Evolutionary conservation across 345 rosid species (phyloP), one percentile per base, ranked within the genome.

Genomic region (Sapria himalayana): DNA sequence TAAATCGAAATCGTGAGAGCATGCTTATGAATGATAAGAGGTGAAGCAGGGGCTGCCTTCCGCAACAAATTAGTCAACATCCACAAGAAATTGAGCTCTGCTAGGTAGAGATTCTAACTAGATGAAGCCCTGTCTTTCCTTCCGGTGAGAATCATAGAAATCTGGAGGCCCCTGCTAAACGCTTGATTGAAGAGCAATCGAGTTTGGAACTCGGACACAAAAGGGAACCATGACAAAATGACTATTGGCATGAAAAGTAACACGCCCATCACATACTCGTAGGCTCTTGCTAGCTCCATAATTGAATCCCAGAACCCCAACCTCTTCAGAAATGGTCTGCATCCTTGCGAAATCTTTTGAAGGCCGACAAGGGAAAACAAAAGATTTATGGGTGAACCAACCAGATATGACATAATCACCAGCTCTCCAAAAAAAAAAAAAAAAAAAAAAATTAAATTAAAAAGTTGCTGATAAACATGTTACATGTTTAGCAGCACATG

Each of bases 131-230:
- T 38, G 12, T 79, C 86, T 63, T 70, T 64, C 62, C 44, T 74
- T 9, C 95, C 71, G 0, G 73, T 40, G 0, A 70, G 79, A 70
- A 91, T 84, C 86, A 71, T 74, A 15, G 99, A 77, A 44, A 84
- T 91, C 63, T 75, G 92, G 37, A 89, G 71, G 48, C 99, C 95
- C 66, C 89, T 75, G 41, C 99, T 77, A 31, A 89, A 64, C 21
- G 99, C 99, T 56, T 80, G 99, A 59, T 89, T 84, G 71, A 89
- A 91, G 25, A 91, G 81, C 51, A 84, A 50, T 8, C 99, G 79
- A 3, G 81, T 64, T 52, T 91, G 99, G 64, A 91, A 55, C 63
- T 80, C 95, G 1, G 74, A 79, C 6, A 84, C 84, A 17, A 91
- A 84, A 1, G 99, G 92, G 68, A 91, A 68, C 71, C 73, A 91